Percentiles rank a stretch among this genome's conserved stretches.
These are phyloP conservation scores for Xylaria digitata DNA, from an alignment of 2,329 filamentous ascomycete species.

Conservation along the genomic window DNA sequence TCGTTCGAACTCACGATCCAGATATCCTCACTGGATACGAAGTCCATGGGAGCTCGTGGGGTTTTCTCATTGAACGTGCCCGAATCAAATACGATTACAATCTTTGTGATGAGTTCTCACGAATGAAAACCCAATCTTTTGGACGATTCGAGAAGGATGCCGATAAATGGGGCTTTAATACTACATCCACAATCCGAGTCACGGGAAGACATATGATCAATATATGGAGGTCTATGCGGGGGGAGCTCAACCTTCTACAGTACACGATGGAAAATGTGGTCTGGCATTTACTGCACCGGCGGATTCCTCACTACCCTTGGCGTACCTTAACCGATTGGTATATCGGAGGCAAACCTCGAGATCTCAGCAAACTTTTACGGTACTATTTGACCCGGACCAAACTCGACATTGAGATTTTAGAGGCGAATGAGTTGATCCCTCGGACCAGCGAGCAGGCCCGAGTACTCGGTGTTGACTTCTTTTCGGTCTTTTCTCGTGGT, in stretches of 20 bases:
- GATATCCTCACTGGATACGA: conserved; percentile 96
- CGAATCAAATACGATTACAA: conserved; percentile 88
- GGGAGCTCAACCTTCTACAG: conserved; percentile 90
- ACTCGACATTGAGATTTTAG: conserved; percentile 89
- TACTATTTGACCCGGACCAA: conserved; percentile 82
- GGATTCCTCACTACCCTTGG: conserved; percentile 89
- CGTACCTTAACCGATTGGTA: conserved; percentile 86
- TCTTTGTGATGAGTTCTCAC: conserved; percentile 89
- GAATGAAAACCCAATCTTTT: conserved; percentile 85
- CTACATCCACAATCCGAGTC: conserved; percentile 90
- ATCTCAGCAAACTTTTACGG: conserved; percentile 78
- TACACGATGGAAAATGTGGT: conserved; percentile 97
- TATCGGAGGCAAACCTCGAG: conserved; percentile 71
- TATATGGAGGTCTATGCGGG: conserved; percentile 94
- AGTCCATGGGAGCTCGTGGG: conserved; percentile 93
- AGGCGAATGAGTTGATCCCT: conserved; percentile 87
- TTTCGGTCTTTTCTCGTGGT: conserved; percentile 92
- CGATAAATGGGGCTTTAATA: conserved; percentile 93
- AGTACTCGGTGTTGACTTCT: conserved; percentile 93
- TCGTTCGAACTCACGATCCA: conserved; percentile 85
- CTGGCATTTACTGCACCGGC: conserved; percentile 87
- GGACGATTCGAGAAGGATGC: conserved; percentile 86
- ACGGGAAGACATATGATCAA: conserved; percentile 97
- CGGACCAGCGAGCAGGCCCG: conserved; percentile 95
- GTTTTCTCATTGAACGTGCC: conserved; percentile 92